Conservation (phyloP, 352 stramenopile genomes). For the Elongisporangium anandrum region DNA sequence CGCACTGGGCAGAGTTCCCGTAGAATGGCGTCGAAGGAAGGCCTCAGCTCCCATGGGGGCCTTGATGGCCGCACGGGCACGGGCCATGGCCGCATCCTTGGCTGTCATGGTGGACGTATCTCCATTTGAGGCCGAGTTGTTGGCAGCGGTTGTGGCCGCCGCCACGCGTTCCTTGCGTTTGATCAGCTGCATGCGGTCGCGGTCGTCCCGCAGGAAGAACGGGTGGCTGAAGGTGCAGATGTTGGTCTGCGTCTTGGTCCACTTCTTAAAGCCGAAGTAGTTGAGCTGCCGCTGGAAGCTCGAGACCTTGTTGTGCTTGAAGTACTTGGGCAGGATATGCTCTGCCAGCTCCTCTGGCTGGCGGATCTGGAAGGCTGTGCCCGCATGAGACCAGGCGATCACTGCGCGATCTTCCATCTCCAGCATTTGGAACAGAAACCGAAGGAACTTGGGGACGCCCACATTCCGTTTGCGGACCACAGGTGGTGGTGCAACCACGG, state of each 20-base stretch:
- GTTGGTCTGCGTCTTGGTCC: constrained; percentile 76
- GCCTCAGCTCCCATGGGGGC: constrained; percentile 26
- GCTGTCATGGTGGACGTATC: neutral
- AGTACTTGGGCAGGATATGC: constrained; percentile 63
- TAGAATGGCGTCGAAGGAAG: constrained; percentile 38
- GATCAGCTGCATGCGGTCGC: constrained; percentile 70
- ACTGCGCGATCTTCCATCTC: constrained; percentile 48
- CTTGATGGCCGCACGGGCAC: neutral
- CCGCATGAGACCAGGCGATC: constrained; percentile 62
- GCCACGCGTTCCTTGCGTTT: constrained; percentile 54
- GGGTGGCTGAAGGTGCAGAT: constrained; percentile 74
- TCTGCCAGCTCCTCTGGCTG: constrained; percentile 50
- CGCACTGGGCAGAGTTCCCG: constrained; percentile 29
- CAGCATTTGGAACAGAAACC: constrained; percentile 71
- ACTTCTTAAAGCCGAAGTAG: constrained; percentile 84
- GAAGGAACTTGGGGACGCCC: constrained; percentile 62
- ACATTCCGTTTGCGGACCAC: constrained; percentile 56
- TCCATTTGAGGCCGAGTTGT: neutral
- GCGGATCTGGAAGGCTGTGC: constrained; percentile 71
- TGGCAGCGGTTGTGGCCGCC: neutral
- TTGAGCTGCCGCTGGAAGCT: constrained; percentile 77
- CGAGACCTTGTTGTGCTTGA: constrained; percentile 80
- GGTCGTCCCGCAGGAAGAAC: constrained; percentile 53
- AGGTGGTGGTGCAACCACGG: neutral
- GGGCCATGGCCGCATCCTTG: neutral